Percentiles rank a stretch among this genome's conserved stretches.
Evolutionary conservation across 2,329 filamentous ascomycete genomes (phyloP).

Genomic region (Neofusicoccum cordaticola): DNA sequence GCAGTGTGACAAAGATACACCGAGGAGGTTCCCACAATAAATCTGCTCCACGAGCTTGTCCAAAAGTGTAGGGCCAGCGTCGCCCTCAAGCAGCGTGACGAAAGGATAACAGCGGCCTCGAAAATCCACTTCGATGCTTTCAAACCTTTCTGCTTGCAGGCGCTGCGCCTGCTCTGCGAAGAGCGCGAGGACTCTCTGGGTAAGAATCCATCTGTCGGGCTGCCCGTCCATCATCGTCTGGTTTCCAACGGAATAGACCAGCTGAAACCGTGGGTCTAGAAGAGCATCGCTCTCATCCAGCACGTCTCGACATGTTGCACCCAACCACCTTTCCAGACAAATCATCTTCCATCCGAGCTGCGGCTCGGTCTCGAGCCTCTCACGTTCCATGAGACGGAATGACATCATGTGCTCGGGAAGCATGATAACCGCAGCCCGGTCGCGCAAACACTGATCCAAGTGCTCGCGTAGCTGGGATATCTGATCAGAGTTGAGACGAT

Average conservation of each 20-base stretch:
- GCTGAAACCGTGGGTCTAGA: neutral
- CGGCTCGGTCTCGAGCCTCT: neutral
- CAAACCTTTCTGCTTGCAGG: conserved; percentile 61
- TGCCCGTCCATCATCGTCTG: conserved; percentile 1
- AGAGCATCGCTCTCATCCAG: conserved; percentile 15
- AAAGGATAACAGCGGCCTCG: conserved; percentile 56
- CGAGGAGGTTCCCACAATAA: conserved; percentile 25
- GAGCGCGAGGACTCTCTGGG: neutral
- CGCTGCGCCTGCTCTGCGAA: conserved; percentile 49
- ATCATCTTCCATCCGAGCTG: neutral
- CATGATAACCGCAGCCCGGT: neutral
- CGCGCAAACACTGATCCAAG: conserved; percentile 46
- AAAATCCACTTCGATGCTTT: conserved; percentile 62
- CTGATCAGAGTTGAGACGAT: conserved; percentile 34
- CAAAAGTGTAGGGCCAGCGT: conserved; percentile 37
- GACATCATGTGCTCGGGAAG: conserved; percentile 15
- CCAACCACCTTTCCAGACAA: conserved; percentile 44
- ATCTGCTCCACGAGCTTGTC: conserved; percentile 59
- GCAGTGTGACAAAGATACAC: neutral
- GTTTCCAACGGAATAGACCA: conserved; percentile 16
- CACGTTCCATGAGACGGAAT: conserved; percentile 3
- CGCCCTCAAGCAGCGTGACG: conserved; percentile 21
- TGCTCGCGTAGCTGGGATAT: conserved; percentile 39
- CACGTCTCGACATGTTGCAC: conserved; percentile 51
- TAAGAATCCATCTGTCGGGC: conserved; percentile 4